Conservation (phyloP, 768 basidiomycete genomes). For the Tricholoma sp. region DNA sequence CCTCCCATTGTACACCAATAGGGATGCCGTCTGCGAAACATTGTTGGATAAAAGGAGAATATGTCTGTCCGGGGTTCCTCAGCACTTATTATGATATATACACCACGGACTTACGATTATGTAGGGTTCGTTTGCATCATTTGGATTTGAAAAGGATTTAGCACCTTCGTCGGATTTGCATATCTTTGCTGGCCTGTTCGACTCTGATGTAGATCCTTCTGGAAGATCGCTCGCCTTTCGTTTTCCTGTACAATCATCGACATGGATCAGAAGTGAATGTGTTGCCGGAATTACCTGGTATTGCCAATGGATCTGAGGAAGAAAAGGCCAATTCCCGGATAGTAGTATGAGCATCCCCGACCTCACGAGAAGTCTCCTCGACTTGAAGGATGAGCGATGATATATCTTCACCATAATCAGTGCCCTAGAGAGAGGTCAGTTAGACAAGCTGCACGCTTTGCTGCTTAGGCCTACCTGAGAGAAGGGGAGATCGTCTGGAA, state of each 20-base stretch:
- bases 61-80: slow-evolving; percentile 9
- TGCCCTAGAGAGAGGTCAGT: not conserved
- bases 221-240: slow-evolving; percentile 22
- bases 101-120: slow-evolving; percentile 14
- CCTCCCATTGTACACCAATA: slow-evolving; percentile 45
- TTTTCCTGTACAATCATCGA: slow-evolving; percentile 21
- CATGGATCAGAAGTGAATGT: slow-evolving; percentile 15
- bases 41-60: slow-evolving; percentile 7
- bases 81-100: not conserved
- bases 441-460: not conserved
- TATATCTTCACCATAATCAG: slow-evolving; percentile 1
- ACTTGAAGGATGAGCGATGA: not conserved
- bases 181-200: slow-evolving; percentile 5
- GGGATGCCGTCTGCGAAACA: slow-evolving; percentile 19
- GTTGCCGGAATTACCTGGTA: not conserved
- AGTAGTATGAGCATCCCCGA: not conserved
- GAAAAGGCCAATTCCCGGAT: not conserved
- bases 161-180: not conserved
- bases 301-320: not conserved
- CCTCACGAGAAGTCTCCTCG: not conserved
- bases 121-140: slow-evolving; percentile 6
- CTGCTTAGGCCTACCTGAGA: not conserved
- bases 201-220: not conserved
- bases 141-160: not conserved
- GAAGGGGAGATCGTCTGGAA: not conserved